Evolutionary conservation across 2,329 filamentous ascomycete genomes (phyloP), one percentile per base, ranked within the genome.

Genomic region (Nakataea oryzae): DNA sequence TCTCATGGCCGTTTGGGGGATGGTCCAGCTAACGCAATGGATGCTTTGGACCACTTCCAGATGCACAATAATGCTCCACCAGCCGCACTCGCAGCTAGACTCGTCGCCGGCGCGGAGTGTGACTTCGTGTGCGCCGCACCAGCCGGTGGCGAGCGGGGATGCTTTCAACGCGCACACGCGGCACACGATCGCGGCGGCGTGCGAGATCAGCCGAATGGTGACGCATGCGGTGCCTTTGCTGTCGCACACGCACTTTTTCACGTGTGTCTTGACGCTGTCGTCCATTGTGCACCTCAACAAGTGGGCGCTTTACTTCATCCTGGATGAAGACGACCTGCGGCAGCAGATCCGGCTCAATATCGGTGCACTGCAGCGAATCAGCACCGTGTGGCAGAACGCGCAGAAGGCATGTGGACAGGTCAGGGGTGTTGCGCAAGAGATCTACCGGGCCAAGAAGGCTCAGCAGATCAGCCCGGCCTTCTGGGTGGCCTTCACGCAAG

Each of bases 261-360:
- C 88, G 41, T 95, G 90, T 70, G 87, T 89, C 54, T 78, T 95
- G 59, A 90, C 90, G 1, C 78, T 93, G 61, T 89, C 88, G 24
- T 90, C 90, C 8, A 89, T 93, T 67, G 88, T 93, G 4, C 90
- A 95, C 69, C 80, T 96, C 28, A 90, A 88, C 62, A 90, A 89
- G 65, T 96, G 91, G 85, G 87, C 78, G 61, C 78, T 87, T 26
- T 84, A 83, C 70, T 83, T 82, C 61, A 78, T 87, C 58, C 80
- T 81, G 64, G 81, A 85, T 67, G 86, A 86, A 69, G 86, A 86
- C 65, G 84, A 84, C 68, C 79, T 88, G 66, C 88, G 87, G 65
- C 89, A 91, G 74, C 86, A 85, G 67, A 88, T 96, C 61, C 84
- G 88, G 0, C 82, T 96, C 17, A 92, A 91, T 65, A 91, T 89